phyloP scores from a whole-genome alignment of 441 rosid species.

The Rhodomyrtus psidioides region DNA sequence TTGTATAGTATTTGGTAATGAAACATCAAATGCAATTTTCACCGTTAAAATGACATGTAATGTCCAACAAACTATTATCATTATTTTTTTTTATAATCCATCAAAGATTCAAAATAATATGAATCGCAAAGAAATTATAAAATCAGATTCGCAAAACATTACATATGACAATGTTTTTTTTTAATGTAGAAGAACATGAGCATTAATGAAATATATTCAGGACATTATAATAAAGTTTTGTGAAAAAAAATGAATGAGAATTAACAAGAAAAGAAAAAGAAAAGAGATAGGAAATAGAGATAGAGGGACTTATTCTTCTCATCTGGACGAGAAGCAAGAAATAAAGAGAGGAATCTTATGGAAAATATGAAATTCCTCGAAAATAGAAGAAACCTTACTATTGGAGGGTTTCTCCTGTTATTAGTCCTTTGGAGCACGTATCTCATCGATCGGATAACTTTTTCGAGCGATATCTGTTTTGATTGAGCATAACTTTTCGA shows the following conservation, averaged over 20 bases:
- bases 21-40: too few relatives aligned
- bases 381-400: neutral
- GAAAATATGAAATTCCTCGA: neutral
- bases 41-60: too few relatives aligned
- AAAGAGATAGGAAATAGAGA: neutral
- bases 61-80: too few relatives aligned
- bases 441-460: accelerated
- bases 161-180: neutral
- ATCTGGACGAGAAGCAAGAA: neutral
- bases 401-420: neutral
- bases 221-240: neutral
- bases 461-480: neutral
- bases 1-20: too few relatives aligned
- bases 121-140: neutral
- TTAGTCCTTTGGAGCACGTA: neutral
- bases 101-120: neutral
- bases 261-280: neutral
- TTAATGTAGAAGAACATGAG: neutral
- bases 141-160: neutral
- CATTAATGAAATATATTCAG: neutral
- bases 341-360: neutral
- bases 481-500: neutral
- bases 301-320: neutral
- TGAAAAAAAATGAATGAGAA: neutral
- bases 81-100: neutral